phyloP scores from a whole-genome alignment of 192 early-diverging fungal species.

The Gamsiella multidivaricata region DNA sequence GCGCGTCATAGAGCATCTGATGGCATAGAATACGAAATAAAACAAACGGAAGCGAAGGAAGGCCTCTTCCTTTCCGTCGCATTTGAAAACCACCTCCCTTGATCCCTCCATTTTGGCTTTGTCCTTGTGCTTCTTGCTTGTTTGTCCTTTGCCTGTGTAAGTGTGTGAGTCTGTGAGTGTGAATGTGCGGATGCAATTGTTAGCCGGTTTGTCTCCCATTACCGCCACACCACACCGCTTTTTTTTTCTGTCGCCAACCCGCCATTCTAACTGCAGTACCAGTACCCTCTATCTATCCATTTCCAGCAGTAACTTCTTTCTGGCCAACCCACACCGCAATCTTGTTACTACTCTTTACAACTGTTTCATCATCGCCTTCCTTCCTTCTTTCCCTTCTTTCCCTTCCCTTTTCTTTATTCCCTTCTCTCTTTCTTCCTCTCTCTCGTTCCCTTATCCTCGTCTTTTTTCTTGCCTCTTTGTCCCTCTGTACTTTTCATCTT shows the following conservation, averaged over 20 bases:
- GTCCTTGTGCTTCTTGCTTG: neutral
- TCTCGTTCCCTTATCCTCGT: neutral
- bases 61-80: neutral
- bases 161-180: too few species aligned
- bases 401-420: neutral
- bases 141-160: too few species aligned
- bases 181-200: too few species aligned
- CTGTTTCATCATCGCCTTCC: constrained; percentile 27
- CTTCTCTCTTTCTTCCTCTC: constrained; percentile 12
- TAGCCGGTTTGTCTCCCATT: constrained; percentile 3
- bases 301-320: constrained; percentile 12
- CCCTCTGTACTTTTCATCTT: neutral
- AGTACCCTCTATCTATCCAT: too few species aligned
- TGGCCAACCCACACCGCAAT: constrained; percentile 4
- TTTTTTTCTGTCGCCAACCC: too few species aligned
- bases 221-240: constrained; percentile 24
- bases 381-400: neutral
- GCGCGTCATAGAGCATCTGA: constrained; percentile 5
- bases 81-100: constrained; percentile 28
- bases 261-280: too few species aligned
- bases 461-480: neutral
- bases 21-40: neutral
- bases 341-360: constrained; percentile 22
- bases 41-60: neutral
- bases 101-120: neutral